Conservation (phyloP, 2,329 filamentous ascomycete genomes). For the Talaromyces albobiverticillius region DNA sequence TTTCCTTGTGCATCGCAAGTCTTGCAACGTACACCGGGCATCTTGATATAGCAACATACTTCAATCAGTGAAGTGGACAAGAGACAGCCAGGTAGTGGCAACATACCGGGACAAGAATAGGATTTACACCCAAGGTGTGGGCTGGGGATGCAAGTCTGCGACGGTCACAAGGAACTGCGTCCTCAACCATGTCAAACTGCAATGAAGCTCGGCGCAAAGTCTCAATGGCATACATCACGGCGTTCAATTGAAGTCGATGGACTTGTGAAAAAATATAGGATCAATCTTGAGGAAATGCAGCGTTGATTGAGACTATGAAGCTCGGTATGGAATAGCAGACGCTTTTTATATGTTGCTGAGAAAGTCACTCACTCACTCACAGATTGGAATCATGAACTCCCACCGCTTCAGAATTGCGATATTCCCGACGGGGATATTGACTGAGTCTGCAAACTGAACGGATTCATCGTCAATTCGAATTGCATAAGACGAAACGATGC, state of each 20-base stretch:
- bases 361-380: not conserved
- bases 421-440: not conserved
- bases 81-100: not conserved
- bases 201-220: not conserved
- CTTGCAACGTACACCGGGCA: conserved; percentile 12
- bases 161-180: not conserved
- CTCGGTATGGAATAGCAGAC: not conserved
- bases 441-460: not conserved
- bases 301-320: not conserved
- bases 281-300: not conserved
- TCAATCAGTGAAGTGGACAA: not conserved
- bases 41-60: not conserved
- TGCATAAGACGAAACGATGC: not conserved
- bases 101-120: not conserved
- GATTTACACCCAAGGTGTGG: not conserved
- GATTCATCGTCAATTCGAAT: not conserved
- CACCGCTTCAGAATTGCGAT: not conserved
- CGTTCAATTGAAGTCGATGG: not conserved
- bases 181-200: not conserved
- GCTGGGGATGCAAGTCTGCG: not conserved
- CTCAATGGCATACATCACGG: not conserved
- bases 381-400: not conserved
- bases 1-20: conserved; percentile 6
- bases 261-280: not conserved
- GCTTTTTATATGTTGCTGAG: not conserved